Evolutionary conservation across 208 protist genomes (phyloP), one percentile per base, ranked within the genome.

Genomic region (Wallacemonas collosoma): DNA sequence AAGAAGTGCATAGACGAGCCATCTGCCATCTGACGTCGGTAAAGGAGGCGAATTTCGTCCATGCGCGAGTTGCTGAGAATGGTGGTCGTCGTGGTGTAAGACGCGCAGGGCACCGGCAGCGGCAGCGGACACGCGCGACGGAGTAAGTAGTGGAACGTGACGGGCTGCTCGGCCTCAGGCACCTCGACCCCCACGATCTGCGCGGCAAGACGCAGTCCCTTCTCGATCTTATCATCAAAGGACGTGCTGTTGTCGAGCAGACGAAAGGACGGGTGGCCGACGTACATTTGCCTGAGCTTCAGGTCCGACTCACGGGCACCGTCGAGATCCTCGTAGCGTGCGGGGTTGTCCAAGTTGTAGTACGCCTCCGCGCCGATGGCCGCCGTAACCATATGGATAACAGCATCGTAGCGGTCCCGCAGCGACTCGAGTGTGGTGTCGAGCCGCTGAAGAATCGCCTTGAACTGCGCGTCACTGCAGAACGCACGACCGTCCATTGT

Each of bases 401-500:
- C 91, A 41, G 85, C 86, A 69, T 94, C 89, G 73, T 96, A 96
- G 56, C 89, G 86, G 63, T 95, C 87, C 1, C 91, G 81, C 63
- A 95, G 77, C n/a, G 58, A 72, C 12, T 92, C 84, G 11, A 89
- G 14, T 6, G 81, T 85, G 57, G 73, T 78, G 47, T 80, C 86
- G 1, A 86, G 53, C 0, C 63, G 68, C 14, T 61, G 58, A 45
- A 93, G 55, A 53, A 96, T 88, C 36, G 73, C 67, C 9, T 71
- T 15, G 61, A 93, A 97, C 39, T 83, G 64, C 45, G 80, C 87
- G 2, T 90, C 75, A 7, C 75, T 74, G 79, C 87, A 91, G 73
- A 93, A 97, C 0, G 93, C 93, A 5, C 86, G 78, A 9, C 89
- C 85, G 73, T 95, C 91, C 91, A 96, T 96, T 55, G 86, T 91